A percentile compares a stretch with the other conserved stretches of the same genome.
Evolutionary conservation across 2,329 filamentous ascomycete genomes (phyloP).

Genomic region (Colletotrichum cereale): DNA sequence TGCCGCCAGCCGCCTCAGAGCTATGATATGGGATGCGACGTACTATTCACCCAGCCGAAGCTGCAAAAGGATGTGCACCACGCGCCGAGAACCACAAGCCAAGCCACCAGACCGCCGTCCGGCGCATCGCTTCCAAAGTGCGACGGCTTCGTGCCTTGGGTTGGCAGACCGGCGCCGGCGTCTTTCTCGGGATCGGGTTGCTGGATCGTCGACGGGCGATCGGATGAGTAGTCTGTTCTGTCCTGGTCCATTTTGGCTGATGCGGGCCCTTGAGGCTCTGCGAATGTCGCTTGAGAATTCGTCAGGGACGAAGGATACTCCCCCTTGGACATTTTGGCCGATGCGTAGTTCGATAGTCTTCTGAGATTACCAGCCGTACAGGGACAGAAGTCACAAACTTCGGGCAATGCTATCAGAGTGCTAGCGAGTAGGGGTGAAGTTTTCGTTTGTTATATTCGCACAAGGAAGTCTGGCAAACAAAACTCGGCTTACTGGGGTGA

Average conservation of each 20-base stretch:
- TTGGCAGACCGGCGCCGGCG: neutral
- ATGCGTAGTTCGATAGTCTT: neutral
- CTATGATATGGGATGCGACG: slow-evolving; percentile 19
- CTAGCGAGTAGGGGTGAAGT: neutral
- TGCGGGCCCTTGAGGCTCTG: slow-evolving; percentile 13
- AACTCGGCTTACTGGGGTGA: neutral
- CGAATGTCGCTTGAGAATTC: slow-evolving; percentile 25
- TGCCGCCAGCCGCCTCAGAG: slow-evolving; percentile 5
- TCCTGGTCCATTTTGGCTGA: slow-evolving; percentile 17
- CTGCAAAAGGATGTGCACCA: slow-evolving; percentile 58
- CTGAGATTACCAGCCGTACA: too few species aligned
- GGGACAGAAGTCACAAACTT: neutral
- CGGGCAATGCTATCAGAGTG: too few species aligned
- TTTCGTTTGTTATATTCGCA: neutral
- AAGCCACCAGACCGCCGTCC: slow-evolving; percentile 50
- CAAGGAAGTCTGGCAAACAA: neutral
- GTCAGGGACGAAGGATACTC: slow-evolving; percentile 16
- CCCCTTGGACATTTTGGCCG: slow-evolving; percentile 10
- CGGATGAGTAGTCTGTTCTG: slow-evolving; percentile 27
- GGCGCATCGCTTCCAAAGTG: slow-evolving; percentile 39
- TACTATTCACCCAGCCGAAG: slow-evolving; percentile 54
- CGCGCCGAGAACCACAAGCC: slow-evolving; percentile 55
- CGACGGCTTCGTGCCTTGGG: neutral
- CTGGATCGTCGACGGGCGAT: slow-evolving; percentile 13
- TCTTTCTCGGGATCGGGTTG: slow-evolving; percentile 25